phyloP scores from a whole-genome alignment of 1,284 basidiomycete species.

The Sphagnurus paluster region DNA sequence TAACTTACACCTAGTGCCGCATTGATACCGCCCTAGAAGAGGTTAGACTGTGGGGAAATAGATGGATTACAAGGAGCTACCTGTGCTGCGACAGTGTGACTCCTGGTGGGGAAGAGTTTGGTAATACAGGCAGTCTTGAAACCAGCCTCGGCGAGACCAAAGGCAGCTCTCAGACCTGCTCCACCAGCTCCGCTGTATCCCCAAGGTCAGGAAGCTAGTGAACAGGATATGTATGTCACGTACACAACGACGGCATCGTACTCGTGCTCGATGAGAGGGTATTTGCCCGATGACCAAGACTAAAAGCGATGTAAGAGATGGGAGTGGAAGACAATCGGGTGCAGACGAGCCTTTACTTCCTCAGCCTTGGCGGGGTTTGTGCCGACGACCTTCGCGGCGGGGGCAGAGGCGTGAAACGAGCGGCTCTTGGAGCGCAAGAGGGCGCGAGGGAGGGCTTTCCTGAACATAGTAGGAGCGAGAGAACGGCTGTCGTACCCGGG shows the following conservation, averaged over 20 bases:
- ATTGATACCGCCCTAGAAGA: constrained; percentile 90
- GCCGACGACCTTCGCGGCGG: constrained; percentile 64
- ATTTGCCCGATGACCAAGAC: constrained; percentile 82
- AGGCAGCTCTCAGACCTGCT: constrained; percentile 96
- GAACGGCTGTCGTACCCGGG: constrained; percentile 20
- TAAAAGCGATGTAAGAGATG: constrained; percentile 27
- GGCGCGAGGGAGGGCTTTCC: constrained; percentile 42
- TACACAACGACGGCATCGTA: constrained; percentile 97
- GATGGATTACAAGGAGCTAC: constrained; percentile 39
- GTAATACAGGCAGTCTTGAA: constrained; percentile 99
- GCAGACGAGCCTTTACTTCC: constrained; percentile 67
- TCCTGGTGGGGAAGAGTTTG: constrained; percentile 99
- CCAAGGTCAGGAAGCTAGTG: background rate
- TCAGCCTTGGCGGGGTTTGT: constrained; percentile 82
- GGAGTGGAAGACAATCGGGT: constrained; percentile 17
- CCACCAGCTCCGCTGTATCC: constrained; percentile 88
- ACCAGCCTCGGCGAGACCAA: constrained; percentile 97
- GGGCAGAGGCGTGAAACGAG: constrained; percentile 62
- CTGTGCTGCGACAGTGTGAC: constrained; percentile 98
- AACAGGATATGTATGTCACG: constrained; percentile 34
- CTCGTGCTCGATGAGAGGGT: constrained; percentile 97
- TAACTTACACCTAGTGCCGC: constrained; percentile 90
- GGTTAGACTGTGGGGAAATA: constrained; percentile 15
- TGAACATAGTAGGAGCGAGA: constrained; percentile 34
- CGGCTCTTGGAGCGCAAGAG: constrained; percentile 47